phyloP scores from a whole-genome alignment of 2,329 filamentous ascomycete genomes.

The Exserohilum turcica region DNA sequence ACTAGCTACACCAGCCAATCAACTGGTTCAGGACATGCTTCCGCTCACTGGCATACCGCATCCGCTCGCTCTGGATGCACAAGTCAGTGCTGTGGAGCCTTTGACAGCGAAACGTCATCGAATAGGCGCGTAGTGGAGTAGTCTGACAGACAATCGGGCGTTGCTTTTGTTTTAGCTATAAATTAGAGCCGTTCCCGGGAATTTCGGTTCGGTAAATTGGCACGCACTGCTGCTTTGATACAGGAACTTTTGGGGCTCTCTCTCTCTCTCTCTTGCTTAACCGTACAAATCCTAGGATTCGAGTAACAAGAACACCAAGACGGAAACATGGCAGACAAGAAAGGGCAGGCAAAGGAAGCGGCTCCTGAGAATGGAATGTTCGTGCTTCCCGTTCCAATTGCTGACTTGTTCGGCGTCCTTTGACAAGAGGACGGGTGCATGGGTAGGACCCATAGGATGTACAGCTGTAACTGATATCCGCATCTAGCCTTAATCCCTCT shows the following conservation, averaged over 20 bases:
- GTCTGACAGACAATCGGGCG: not conserved
- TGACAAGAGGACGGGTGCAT: not conserved
- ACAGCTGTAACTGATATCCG: not conserved
- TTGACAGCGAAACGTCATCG: conserved; percentile 18
- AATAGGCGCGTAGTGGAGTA: conserved; percentile 2
- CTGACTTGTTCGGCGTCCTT: not conserved
- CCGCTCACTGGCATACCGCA: conserved; percentile 1
- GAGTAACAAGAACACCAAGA: not conserved
- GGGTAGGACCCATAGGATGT: no score
- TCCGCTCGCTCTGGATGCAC: not conserved
- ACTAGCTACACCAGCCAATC: conserved; percentile 2
- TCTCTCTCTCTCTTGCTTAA: no score
- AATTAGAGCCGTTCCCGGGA: no score
- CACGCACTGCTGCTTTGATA: no score
- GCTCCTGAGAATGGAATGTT: conserved; percentile 27
- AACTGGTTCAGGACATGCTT: not conserved
- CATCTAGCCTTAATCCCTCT: conserved; percentile 21
- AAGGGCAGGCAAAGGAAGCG: conserved; percentile 20
- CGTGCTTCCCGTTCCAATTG: not conserved
- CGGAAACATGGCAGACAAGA: conserved; percentile 26
- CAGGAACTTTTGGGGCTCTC: not conserved
- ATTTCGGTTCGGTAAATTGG: no score
- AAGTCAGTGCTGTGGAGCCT: no score
- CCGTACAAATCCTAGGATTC: no score
- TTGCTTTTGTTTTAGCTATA: no score